phyloP scores from a whole-genome alignment of 2,329 filamentous ascomycete species.

The Pseudopithomyces chartarum region DNA sequence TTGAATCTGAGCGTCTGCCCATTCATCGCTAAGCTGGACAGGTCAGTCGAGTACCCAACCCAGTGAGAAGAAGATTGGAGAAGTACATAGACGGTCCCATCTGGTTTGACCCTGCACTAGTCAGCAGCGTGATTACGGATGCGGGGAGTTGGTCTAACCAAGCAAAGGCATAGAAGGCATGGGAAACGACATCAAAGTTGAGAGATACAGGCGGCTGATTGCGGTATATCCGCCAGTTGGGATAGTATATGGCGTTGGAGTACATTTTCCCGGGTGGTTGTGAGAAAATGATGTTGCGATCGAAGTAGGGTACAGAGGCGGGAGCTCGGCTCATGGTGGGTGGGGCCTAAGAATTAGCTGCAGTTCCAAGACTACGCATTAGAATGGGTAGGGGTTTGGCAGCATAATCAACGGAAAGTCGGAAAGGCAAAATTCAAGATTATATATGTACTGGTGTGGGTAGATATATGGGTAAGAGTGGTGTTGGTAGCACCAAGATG shows the following conservation, averaged over 20 bases:
- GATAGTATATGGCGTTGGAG: slow-evolving; percentile 81
- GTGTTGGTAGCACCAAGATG: slow-evolving; percentile 10
- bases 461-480: neutral
- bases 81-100: slow-evolving; percentile 77
- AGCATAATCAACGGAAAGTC: neutral
- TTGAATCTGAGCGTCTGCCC: slow-evolving; percentile 72
- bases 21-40: slow-evolving; percentile 75
- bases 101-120: slow-evolving; percentile 63
- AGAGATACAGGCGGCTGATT: slow-evolving; percentile 74
- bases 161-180: slow-evolving; percentile 84
- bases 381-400: slow-evolving; percentile 8
- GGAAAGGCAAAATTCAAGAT: neutral
- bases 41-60: slow-evolving; percentile 19
- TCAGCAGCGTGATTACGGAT: slow-evolving; percentile 23
- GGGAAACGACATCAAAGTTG: slow-evolving; percentile 76
- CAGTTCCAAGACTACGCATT: slow-evolving; percentile 35
- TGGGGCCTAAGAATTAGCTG: slow-evolving; percentile 34
- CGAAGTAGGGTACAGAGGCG: slow-evolving; percentile 20
- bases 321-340: slow-evolving; percentile 38
- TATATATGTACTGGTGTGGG: slow-evolving; percentile 2
- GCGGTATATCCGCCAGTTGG: slow-evolving; percentile 76
- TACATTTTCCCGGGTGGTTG: slow-evolving; percentile 43
- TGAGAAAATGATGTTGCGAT: slow-evolving; percentile 34
- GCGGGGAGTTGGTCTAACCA: slow-evolving; percentile 47
- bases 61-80: slow-evolving; percentile 36